These are phyloP conservation scores for Scenedesmus sp. DNA, from an alignment of 163 green algal genomes.

Conservation along the genomic window DNA sequence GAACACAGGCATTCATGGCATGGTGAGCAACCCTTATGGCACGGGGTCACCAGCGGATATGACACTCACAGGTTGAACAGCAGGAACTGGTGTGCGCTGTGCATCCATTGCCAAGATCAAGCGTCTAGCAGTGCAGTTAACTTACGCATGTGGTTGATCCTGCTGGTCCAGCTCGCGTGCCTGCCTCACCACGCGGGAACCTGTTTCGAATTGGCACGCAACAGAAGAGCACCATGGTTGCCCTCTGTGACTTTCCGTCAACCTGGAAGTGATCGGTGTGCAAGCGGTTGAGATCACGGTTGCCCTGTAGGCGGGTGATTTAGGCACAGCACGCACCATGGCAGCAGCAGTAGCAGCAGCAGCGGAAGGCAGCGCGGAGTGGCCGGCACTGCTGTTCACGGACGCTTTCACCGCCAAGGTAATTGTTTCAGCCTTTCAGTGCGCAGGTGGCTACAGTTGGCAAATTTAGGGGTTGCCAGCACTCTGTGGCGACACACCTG, in stretches of 20 bases:
- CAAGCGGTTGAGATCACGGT: neutral
- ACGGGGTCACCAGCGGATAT: neutral
- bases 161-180: neutral
- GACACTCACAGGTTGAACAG: neutral
- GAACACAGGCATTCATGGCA: no score
- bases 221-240: neutral
- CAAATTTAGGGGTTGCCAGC: neutral
- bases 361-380: neutral
- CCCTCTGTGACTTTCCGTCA: neutral
- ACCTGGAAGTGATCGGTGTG: neutral
- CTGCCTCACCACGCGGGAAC: neutral
- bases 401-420: conserved; percentile 28
- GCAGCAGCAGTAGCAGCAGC: conserved; percentile 21
- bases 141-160: neutral
- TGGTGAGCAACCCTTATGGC: no score
- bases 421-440: neutral
- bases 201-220: neutral
- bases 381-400: conserved; percentile 42
- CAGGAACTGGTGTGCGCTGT: neutral
- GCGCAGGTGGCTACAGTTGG: neutral
- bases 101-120: no score
- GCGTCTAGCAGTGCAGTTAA: no score
- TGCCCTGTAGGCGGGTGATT: neutral
- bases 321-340: conserved; percentile 6
- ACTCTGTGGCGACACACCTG: neutral